Conservation (phyloP, 805 yeast species). For the Starmerella kuoi region DNA sequence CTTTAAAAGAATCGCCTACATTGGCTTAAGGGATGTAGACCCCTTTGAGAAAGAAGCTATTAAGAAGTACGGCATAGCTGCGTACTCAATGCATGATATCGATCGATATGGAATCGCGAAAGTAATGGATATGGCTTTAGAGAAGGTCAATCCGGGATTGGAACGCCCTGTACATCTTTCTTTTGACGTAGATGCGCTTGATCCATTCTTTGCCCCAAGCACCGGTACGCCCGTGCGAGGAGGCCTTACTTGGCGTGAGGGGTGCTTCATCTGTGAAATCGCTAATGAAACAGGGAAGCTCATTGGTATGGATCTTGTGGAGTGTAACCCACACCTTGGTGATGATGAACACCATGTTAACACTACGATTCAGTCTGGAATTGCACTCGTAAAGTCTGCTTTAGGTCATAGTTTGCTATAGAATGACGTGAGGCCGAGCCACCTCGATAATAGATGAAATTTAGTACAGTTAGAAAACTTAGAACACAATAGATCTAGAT, state of each 20-base stretch:
- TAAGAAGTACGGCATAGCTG: conserved; percentile 58
- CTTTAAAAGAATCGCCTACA: conserved; percentile 68
- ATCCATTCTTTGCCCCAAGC: conserved; percentile 87
- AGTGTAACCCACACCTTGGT: conserved; percentile 82
- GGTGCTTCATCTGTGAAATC: conserved; percentile 82
- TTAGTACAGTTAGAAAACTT: too few species aligned
- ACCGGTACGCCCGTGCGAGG: conserved; percentile 98
- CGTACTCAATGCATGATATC: conserved; percentile 90
- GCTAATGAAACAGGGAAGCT: conserved; percentile 82
- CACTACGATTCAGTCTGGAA: conserved; percentile 81
- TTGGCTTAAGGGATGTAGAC: conserved; percentile 91
- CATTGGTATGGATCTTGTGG: conserved; percentile 82
- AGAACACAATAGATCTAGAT: too few species aligned
- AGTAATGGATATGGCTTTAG: conserved; percentile 85
- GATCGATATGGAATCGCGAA: conserved; percentile 87
- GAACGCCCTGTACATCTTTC: conserved; percentile 74
- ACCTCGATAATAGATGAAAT: too few species aligned
- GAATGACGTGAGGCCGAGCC: too few species aligned
- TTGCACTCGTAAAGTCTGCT: conserved; percentile 87
- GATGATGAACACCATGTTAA: conserved; percentile 59
- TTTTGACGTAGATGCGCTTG: conserved; percentile 94
- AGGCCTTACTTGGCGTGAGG: conserved; percentile 88
- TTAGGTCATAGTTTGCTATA: conserved; percentile 76
- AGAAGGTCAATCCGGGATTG: conserved; percentile 59
- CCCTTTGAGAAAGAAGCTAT: conserved; percentile 68